Conservation (phyloP, 805 yeast genomes). For the Myxozyma sirexii region DNA sequence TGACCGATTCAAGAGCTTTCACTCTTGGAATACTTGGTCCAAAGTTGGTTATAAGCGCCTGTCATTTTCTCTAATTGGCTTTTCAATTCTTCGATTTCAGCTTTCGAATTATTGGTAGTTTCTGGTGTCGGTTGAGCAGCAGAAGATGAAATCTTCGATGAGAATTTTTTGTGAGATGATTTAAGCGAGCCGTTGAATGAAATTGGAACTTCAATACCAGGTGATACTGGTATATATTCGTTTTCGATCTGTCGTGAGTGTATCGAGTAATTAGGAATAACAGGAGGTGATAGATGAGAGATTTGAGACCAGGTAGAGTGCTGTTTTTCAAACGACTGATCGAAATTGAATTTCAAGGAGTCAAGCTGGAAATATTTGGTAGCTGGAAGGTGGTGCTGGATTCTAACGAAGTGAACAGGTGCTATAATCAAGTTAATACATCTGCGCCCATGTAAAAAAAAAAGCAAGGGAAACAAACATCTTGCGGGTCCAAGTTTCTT, state of each 20-base stretch:
- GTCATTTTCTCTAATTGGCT: not conserved
- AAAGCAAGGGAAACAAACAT: constrained; percentile 29
- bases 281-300: not conserved
- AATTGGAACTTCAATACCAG: not conserved
- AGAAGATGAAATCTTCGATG: not conserved
- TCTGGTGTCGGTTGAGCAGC: not conserved
- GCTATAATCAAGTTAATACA: constrained; percentile 2
- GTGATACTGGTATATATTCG: not conserved
- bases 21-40: not conserved
- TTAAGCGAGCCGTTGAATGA: not conserved
- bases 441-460: not conserved
- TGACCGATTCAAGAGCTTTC: not conserved
- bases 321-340: constrained; percentile 35
- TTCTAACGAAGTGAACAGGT: constrained; percentile 14
- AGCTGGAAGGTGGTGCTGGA: constrained; percentile 14
- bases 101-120: not conserved
- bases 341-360: constrained; percentile 35
- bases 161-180: not conserved
- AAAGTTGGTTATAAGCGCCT: constrained; percentile 17
- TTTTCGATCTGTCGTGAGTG: too few species aligned
- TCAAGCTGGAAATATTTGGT: constrained; percentile 15
- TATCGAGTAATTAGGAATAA: too few species aligned
- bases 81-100: constrained; percentile 1
- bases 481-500: constrained; percentile 36
- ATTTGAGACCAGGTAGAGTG: constrained; percentile 35